phyloP scores from a whole-genome alignment of 2,329 filamentous ascomycete genomes.

The Davidsoniella virescens region DNA sequence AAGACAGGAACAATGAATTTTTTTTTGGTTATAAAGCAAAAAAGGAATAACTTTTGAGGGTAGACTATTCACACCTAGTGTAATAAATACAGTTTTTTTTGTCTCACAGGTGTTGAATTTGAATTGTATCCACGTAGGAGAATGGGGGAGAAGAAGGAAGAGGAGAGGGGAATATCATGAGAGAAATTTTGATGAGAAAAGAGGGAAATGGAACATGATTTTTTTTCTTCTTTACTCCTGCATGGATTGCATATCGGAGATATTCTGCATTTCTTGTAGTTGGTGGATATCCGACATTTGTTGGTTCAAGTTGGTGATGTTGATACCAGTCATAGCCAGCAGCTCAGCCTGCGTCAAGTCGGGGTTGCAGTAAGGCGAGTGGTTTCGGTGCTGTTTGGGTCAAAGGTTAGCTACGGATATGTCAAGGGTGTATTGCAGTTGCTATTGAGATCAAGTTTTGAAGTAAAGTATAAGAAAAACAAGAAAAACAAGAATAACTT shows the following conservation, averaged over 20 bases:
- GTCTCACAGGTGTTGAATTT: too few relatives aligned
- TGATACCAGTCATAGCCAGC: conserved; percentile 12
- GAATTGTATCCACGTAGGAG: background rate
- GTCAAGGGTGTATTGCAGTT: background rate
- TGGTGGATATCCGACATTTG: conserved; percentile 9
- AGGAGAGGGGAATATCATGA: too few relatives aligned
- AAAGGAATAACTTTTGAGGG: background rate
- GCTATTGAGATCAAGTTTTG: background rate
- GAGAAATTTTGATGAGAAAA: too few relatives aligned
- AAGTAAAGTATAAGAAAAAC: background rate
- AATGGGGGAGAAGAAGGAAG: too few relatives aligned
- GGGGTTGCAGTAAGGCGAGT: conserved; percentile 15
- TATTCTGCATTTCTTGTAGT: conserved; percentile 10
- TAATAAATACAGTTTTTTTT: background rate
- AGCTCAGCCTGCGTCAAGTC: conserved; percentile 14
- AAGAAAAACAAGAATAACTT: conserved; percentile 24
- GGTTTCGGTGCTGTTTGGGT: conserved; percentile 13
- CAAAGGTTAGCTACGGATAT: background rate
- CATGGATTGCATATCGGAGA: conserved; percentile 11
- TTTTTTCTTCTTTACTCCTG: conserved; percentile 4
- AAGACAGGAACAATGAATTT: too few relatives aligned
- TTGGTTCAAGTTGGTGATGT: conserved; percentile 9
- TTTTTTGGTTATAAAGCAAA: background rate
- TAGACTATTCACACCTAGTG: background rate
- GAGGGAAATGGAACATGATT: too few relatives aligned